Conservation (phyloP, 1,139 yeast species). For the Geotrichum klebahnii region DNA sequence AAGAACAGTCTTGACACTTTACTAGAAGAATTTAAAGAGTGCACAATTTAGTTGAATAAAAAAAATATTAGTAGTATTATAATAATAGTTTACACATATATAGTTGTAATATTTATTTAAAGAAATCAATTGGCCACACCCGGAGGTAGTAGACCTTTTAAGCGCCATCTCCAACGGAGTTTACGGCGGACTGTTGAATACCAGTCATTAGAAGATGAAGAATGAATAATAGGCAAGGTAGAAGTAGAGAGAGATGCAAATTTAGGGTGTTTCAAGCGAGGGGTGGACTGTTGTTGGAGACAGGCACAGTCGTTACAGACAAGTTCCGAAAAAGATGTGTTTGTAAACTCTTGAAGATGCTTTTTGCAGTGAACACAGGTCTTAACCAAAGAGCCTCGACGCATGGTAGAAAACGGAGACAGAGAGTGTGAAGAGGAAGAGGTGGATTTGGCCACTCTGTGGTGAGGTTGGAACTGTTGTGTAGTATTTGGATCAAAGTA, state of each 20-base stretch:
- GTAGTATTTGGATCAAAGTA: conserved; percentile 11
- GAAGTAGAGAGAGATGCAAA: not conserved
- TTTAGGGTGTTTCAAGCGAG: not conserved
- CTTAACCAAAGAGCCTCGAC: conserved; percentile 13
- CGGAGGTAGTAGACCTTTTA: conserved; percentile 16
- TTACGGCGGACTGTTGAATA: conserved; percentile 11
- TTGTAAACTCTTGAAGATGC: conserved; percentile 11
- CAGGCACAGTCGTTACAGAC: conserved; percentile 18
- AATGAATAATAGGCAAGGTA: not conserved
- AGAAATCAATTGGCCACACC: not conserved
- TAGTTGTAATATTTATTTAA: not conserved
- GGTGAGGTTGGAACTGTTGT: not conserved
- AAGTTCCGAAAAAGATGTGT: conserved; percentile 12
- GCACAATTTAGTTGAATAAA: not conserved
- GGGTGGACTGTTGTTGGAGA: conserved; percentile 8
- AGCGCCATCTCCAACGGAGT: conserved; percentile 19
- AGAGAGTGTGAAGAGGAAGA: conserved; percentile 6
- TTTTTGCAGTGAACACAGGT: conserved; percentile 15
- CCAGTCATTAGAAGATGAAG: conserved; percentile 9
- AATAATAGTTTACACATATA: not conserved
- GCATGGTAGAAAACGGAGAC: conserved; percentile 19
- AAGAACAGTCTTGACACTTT: conserved; percentile 6
- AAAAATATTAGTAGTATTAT: not conserved
- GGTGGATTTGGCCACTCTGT: not conserved
- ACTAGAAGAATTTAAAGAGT: conserved; percentile 1